A percentile compares a stretch with the other conserved stretches of the same genome.
Evolutionary conservation across 129 eudicot species (phyloP).

Genomic region (Saposhnikovia divaricata): DNA sequence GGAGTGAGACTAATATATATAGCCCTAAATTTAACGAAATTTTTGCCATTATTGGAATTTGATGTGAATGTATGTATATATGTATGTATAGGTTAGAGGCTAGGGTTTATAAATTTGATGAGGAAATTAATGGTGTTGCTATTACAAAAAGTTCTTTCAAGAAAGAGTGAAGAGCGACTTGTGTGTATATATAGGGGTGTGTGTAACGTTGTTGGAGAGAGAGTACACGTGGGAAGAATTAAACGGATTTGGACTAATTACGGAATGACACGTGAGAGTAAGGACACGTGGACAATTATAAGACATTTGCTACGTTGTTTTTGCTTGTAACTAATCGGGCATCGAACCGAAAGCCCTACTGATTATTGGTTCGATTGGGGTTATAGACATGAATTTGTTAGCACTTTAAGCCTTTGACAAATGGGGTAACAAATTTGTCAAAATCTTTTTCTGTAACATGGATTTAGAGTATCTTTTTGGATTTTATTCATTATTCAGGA

Average conservation of each 20-base stretch:
- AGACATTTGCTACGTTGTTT: not conserved
- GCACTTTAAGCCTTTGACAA: no score
- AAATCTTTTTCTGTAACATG: no score
- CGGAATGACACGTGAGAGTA: not conserved
- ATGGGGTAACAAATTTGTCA: no score
- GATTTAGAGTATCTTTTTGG: no score
- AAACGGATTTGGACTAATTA: not conserved
- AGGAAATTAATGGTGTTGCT: not conserved
- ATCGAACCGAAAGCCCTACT: no score
- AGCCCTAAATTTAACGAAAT: slow-evolving; percentile 22
- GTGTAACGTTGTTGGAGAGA: not conserved
- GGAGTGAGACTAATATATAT: slow-evolving; percentile 7
- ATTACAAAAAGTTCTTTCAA: not conserved
- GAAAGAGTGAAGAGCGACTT: not conserved
- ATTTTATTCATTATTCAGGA: no score
- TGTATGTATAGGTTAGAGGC: slow-evolving; percentile 5
- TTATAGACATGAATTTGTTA: no score
- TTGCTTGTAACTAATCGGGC: not conserved
- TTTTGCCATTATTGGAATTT: not conserved
- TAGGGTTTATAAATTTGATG: not conserved
- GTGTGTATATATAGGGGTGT: not conserved
- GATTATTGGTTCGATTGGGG: no score
- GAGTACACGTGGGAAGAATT: not conserved
- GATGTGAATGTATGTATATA: not conserved
- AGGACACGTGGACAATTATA: not conserved